phyloP scores from a whole-genome alignment of 257 asterid species.

The Fraxinus anomala region DNA sequence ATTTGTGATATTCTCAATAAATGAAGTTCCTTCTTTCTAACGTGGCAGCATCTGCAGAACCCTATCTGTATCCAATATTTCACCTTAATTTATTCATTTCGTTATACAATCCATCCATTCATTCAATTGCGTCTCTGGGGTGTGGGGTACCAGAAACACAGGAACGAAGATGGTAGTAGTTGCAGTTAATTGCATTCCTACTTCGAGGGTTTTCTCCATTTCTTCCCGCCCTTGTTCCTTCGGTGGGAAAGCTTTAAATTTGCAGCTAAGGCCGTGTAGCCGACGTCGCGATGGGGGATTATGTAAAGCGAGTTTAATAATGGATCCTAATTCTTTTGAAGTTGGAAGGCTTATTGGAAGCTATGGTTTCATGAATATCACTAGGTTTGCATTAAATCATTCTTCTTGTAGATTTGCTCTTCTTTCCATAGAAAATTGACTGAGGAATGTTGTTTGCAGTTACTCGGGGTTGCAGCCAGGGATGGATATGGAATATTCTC shows the following conservation, averaged over 20 bases:
- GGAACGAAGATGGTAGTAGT: slow-evolving; percentile 23
- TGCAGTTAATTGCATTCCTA: slow-evolving; percentile 30
- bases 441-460: slow-evolving; percentile 38
- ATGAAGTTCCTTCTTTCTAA: background rate
- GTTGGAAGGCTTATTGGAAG: slow-evolving; percentile 85
- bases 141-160: background rate
- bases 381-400: slow-evolving; percentile 48
- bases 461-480: slow-evolving; percentile 68
- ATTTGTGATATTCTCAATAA: too few relatives aligned
- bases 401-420: background rate
- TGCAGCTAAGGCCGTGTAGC: slow-evolving; percentile 1
- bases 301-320: slow-evolving; percentile 61
- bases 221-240: slow-evolving; percentile 33
- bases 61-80: background rate
- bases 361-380: slow-evolving; percentile 87
- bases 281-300: slow-evolving; percentile 28
- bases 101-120: background rate
- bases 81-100: background rate
- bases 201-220: slow-evolving; percentile 1
- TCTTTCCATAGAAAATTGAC: background rate
- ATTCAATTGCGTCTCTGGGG: background rate
- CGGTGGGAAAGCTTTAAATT: slow-evolving; percentile 15
- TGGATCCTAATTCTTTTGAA: slow-evolving; percentile 66
- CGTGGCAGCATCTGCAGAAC: background rate
- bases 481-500: slow-evolving; percentile 42